A percentile compares a stretch with the other conserved stretches of the same genome.
Evolutionary conservation across 2,329 filamentous ascomycete genomes (phyloP).

Genomic region (Zopfia rhizophila): DNA sequence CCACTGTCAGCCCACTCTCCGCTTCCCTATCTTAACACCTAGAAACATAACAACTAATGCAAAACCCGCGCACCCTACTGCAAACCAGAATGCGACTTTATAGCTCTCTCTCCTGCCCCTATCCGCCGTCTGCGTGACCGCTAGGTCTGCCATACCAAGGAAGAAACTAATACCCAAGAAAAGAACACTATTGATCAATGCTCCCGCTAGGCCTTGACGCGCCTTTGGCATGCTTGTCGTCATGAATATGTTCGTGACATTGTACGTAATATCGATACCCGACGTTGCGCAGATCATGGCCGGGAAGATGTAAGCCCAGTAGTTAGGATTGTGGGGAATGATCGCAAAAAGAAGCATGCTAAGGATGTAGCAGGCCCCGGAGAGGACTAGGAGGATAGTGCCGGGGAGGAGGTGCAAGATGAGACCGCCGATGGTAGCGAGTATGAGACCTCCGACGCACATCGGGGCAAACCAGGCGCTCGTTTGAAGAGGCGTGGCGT

Average conservation of each 20-base stretch:
- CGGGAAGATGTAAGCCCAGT: constrained; percentile 52
- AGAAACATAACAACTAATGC: constrained; percentile 48
- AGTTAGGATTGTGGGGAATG: constrained; percentile 43
- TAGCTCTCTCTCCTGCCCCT: constrained; percentile 45
- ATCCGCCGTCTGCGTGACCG: constrained; percentile 44
- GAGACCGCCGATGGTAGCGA: constrained; percentile 46
- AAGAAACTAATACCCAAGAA: constrained; percentile 51
- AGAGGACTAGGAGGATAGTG: constrained; percentile 31
- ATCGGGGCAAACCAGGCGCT: constrained; percentile 50
- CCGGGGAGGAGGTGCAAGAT: constrained; percentile 49
- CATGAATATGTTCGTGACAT: constrained; percentile 51
- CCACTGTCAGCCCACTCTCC: constrained; percentile 45
- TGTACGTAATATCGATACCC: constrained; percentile 51
- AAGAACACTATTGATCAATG: constrained; percentile 48
- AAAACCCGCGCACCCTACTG: constrained; percentile 37
- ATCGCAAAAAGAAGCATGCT: constrained; percentile 48
- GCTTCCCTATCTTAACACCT: constrained; percentile 52
- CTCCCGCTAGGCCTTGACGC: constrained; percentile 48
- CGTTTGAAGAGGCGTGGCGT: constrained; percentile 41
- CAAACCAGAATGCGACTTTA: constrained; percentile 51
- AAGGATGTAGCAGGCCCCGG: constrained; percentile 41
- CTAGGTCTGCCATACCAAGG: constrained; percentile 48
- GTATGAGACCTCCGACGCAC: constrained; percentile 47
- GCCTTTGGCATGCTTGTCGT: constrained; percentile 47
- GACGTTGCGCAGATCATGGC: constrained; percentile 57